A percentile compares a stretch with the other conserved stretches of the same genome.
Conservation (phyloP, 108 stramenopile species). For the Cyclostephanos tholiformis region DNA sequence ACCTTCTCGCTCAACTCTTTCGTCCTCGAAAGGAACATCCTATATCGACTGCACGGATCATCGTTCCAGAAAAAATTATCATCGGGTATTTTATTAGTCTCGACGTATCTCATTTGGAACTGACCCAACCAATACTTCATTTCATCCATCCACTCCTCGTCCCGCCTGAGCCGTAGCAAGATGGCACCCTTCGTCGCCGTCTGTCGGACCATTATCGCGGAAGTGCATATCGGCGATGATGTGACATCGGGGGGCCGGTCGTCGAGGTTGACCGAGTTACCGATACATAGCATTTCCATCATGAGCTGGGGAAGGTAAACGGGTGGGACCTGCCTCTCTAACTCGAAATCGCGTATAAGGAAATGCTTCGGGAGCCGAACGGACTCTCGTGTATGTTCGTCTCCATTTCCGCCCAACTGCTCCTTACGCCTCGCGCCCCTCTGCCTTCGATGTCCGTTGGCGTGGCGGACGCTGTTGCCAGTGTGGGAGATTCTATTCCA, state of each 20-base stretch:
- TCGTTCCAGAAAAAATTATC: constrained; percentile 73
- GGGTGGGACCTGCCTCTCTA: constrained; percentile 53
- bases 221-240: constrained; percentile 52
- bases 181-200: constrained; percentile 81
- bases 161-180: constrained; percentile 69
- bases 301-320: constrained; percentile 83
- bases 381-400: too few species aligned
- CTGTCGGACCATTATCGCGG: constrained; percentile 84
- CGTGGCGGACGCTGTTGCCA: not conserved
- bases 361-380: constrained; percentile 3
- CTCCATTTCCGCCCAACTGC: constrained; percentile 3
- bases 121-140: constrained; percentile 78
- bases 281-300: constrained; percentile 88
- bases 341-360: constrained; percentile 40
- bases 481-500: constrained; percentile 38
- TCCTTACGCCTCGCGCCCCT: constrained; percentile 3
- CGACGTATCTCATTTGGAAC: constrained; percentile 65
- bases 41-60: constrained; percentile 42
- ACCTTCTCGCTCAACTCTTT: constrained; percentile 51
- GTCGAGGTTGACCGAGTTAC: constrained; percentile 41
- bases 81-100: constrained; percentile 55
- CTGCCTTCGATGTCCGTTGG: not conserved
- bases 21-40: constrained; percentile 49
- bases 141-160: constrained; percentile 83
- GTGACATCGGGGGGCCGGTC: not conserved